These are phyloP conservation scores for Raphanus raphanistrum DNA, from an alignment of 345 rosid species.

Conservation along the genomic window DNA sequence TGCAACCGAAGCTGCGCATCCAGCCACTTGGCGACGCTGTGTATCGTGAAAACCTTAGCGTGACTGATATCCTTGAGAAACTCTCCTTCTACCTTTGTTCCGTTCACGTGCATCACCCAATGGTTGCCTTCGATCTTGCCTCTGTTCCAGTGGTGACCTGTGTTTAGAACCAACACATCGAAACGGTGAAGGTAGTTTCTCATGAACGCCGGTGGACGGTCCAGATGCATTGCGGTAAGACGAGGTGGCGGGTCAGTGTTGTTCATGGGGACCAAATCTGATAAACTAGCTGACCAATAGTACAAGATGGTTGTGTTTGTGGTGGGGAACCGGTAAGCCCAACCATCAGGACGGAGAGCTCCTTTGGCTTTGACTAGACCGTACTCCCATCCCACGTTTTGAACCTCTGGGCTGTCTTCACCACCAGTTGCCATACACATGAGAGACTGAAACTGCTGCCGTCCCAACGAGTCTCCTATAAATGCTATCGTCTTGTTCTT, in stretches of 20 bases:
- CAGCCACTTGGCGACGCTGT: constrained; percentile 60
- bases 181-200: constrained; percentile 50
- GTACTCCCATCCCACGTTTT: constrained; percentile 61
- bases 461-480: constrained; percentile 75
- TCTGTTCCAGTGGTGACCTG: constrained; percentile 83
- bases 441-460: constrained; percentile 74
- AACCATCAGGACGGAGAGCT: constrained; percentile 67
- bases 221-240: constrained; percentile 68
- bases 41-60: constrained; percentile 61
- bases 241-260: constrained; percentile 34
- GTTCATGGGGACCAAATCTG: constrained; percentile 57
- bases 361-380: constrained; percentile 55
- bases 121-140: constrained; percentile 63
- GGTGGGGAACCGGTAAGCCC: constrained; percentile 60
- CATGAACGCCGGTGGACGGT: constrained; percentile 73
- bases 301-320: constrained; percentile 76
- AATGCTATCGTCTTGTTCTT: constrained; percentile 80
- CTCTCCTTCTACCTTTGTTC: constrained; percentile 43
- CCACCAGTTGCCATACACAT: constrained; percentile 84
- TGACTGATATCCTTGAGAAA: constrained; percentile 42
- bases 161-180: constrained; percentile 67
- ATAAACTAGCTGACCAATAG: constrained; percentile 70
- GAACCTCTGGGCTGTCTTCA: constrained; percentile 49
- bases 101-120: constrained; percentile 68
- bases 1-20: constrained; percentile 57